phyloP scores from a whole-genome alignment of 2,329 filamentous ascomycete species.

The Fusarium mangiferae region DNA sequence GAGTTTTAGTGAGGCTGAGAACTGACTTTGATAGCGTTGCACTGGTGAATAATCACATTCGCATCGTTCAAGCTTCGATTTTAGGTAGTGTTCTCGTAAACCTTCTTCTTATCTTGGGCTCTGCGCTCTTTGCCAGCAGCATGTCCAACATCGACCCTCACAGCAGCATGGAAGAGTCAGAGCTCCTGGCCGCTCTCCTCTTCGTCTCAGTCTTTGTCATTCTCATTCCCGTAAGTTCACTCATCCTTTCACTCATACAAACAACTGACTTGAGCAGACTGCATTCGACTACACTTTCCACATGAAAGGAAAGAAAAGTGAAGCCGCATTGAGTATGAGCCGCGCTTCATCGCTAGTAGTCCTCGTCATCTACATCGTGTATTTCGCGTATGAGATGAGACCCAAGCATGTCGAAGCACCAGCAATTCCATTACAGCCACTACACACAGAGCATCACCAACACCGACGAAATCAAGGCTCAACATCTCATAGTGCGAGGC shows the following conservation, averaged over 20 bases:
- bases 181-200: constrained; percentile 50
- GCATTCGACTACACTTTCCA: constrained; percentile 64
- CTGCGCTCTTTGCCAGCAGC: constrained; percentile 77
- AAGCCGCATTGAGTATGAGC: constrained; percentile 75
- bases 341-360: constrained; percentile 81
- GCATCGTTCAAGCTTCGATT: constrained; percentile 80
- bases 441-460: constrained; percentile 48
- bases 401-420: constrained; percentile 72
- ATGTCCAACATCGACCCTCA: constrained; percentile 74
- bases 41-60: constrained; percentile 69
- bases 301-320: constrained; percentile 64
- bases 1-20: background rate
- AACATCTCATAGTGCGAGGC: constrained; percentile 30
- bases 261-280: constrained; percentile 42
- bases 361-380: constrained; percentile 76
- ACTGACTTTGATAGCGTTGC: constrained; percentile 57
- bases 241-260: background rate
- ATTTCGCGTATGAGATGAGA: constrained; percentile 81
- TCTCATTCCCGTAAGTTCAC: constrained; percentile 48
- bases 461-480: constrained; percentile 21
- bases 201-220: constrained; percentile 54
- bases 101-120: constrained; percentile 77
- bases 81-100: constrained; percentile 83
- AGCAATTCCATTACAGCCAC: constrained; percentile 75
- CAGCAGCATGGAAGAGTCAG: constrained; percentile 47